Conservation (phyloP, 805 yeast genomes). For the Metschnikowia gelsemii region DNA sequence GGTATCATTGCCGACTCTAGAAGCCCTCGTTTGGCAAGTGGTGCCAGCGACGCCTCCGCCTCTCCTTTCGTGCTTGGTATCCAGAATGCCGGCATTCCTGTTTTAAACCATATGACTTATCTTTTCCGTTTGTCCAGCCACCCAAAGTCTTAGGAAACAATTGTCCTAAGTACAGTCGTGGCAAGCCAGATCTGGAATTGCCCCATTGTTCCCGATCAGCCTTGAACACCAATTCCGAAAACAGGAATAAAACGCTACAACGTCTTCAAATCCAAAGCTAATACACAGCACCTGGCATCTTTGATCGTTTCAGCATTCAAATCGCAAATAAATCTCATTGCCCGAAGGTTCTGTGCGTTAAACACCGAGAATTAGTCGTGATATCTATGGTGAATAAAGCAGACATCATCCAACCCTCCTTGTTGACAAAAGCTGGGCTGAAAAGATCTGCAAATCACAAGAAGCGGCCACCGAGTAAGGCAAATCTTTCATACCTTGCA, state of each 20-base stretch:
- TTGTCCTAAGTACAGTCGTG: constrained; percentile 19
- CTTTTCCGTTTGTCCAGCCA: constrained; percentile 68
- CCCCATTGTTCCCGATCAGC: too few relatives aligned
- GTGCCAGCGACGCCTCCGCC: constrained; percentile 51
- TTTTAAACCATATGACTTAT: constrained; percentile 75
- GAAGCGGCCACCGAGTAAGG: too few relatives aligned
- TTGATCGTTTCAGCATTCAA: constrained; percentile 56
- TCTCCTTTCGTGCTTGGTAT: constrained; percentile 84
- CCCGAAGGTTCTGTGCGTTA: too few relatives aligned
- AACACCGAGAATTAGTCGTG: too few relatives aligned
- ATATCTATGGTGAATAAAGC: too few relatives aligned
- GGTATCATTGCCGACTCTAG: constrained; percentile 38
- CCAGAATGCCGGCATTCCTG: constrained; percentile 62
- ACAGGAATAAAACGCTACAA: constrained; percentile 46
- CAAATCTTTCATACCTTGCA: too few relatives aligned
- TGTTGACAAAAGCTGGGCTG: too few relatives aligned
- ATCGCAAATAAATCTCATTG: too few relatives aligned
- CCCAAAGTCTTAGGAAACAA: constrained; percentile 47
- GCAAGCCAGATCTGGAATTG: constrained; percentile 20
- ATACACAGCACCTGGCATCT: constrained; percentile 48
- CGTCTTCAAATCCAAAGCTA: constrained; percentile 31
- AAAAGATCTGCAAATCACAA: too few relatives aligned
- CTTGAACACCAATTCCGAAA: constrained; percentile 28
- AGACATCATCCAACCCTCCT: too few relatives aligned
- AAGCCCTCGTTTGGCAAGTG: constrained; percentile 25